A percentile compares a stretch with the other conserved stretches of the same genome.
phyloP scores from a whole-genome alignment of 1,284 basidiomycete species.

The Moesziomyces sp. region DNA sequence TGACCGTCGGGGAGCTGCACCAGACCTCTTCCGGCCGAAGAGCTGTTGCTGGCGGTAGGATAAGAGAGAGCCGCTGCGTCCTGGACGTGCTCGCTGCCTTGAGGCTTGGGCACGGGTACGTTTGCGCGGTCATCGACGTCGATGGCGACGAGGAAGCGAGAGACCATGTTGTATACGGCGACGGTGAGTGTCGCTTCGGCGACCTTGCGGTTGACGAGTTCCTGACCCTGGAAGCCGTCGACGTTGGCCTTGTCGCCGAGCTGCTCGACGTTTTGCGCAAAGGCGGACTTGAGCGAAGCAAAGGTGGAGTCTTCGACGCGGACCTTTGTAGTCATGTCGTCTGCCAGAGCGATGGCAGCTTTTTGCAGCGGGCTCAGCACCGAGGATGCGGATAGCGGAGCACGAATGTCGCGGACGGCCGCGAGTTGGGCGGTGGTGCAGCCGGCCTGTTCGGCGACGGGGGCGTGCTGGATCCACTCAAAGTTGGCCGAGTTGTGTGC shows the following conservation, averaged over 20 bases:
- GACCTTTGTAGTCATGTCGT: conserved; percentile 66
- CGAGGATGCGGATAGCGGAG: conserved; percentile 26
- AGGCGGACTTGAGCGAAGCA: conserved; percentile 30
- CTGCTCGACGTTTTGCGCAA: conserved; percentile 60
- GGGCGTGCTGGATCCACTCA: conserved; percentile 70
- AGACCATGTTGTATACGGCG: conserved; percentile 70
- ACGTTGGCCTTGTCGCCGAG: conserved; percentile 57
- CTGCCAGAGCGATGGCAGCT: conserved; percentile 68
- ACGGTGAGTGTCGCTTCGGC: conserved; percentile 68
- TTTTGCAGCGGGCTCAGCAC: conserved; percentile 48
- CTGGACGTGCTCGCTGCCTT: conserved; percentile 46
- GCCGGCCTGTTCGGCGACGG: conserved; percentile 68
- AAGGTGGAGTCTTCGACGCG: conserved; percentile 43
- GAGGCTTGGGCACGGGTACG: conserved; percentile 63
- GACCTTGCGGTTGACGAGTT: conserved; percentile 59
- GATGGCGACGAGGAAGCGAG: conserved; percentile 69
- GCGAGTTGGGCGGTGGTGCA: conserved; percentile 68
- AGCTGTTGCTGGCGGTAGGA: conserved; percentile 30
- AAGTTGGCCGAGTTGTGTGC: conserved; percentile 69
- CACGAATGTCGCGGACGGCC: conserved; percentile 65
- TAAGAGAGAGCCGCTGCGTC: conserved; percentile 19
- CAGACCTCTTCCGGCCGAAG: conserved; percentile 47
- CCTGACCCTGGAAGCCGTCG: conserved; percentile 51
- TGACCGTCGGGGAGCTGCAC: conserved; percentile 52
- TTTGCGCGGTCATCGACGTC: conserved; percentile 69